Evolutionary conservation across 352 stramenopile genomes (phyloP), one percentile per base, ranked within the genome.

Genomic region (Elongisporangium senticosum): DNA sequence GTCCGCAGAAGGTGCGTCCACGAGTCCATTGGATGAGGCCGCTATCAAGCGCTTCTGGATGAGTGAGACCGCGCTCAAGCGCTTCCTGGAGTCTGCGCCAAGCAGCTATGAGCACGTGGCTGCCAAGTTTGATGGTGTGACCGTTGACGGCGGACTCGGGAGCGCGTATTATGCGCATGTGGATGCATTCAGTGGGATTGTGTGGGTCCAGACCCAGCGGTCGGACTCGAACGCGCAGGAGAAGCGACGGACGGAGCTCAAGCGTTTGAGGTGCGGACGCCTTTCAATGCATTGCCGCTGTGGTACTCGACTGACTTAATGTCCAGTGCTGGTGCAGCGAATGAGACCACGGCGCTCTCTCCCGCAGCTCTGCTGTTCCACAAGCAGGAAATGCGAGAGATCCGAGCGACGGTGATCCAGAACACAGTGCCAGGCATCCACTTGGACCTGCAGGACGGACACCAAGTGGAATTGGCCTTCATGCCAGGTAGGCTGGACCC

Each of bases 211-310:
- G 60, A 57, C 73, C 39, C 26, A 55, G 19, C 56, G 68, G 48
- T 79, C 72, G 13, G 81, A 89, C 63, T 86, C 72, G 39, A 72
- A 86, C 40, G 78, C 71, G 14, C 68, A 80, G 51, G 61, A 77
- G 43, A 48, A 58, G 21, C 76, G 78, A 51, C 83, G 74, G 61
- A 76, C 78, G 54, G 67, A 81, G 67, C 69, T 90, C 50, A 43
- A 17, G 33, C 33, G 33, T 10, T 43, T 43, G 33, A 43, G 33
- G 33, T 43, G 33, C 2, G 33, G 11, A 43, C 11, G 26, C 8
- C 6, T 37, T 11, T 7, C 26, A 37, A n/a, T n/a, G n/a, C n/a
- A n/a, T n/a, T n/a, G n/a, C n/a, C n/a, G n/a, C n/a, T n/a, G n/a
- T n/a, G 5, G 26, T 37, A 11, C 4, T 37, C 26, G 5, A 17